A percentile compares a stretch with the other conserved stretches of the same genome.
Evolutionary conservation across 2,329 filamentous ascomycete genomes (phyloP).

Genomic region (Calonectria montana): DNA sequence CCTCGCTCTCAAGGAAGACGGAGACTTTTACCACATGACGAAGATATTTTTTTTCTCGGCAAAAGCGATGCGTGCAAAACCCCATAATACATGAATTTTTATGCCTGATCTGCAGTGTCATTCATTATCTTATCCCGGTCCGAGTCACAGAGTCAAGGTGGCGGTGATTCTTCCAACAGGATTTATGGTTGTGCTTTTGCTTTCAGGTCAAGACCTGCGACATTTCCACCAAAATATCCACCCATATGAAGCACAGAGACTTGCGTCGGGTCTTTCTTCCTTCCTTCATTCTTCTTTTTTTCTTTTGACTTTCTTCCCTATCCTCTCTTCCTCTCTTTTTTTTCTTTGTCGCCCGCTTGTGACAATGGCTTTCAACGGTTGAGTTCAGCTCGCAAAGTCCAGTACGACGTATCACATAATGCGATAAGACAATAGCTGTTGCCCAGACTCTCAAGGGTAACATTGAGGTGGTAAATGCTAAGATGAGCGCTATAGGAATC

Average conservation of each 20-base stretch:
- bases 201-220: neutral
- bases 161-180: neutral
- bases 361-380: neutral
- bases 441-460: neutral
- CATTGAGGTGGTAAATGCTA: neutral
- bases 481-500: neutral
- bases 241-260: neutral
- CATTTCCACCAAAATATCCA: neutral
- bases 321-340: neutral
- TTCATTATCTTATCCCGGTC: slow-evolving; percentile 4
- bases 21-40: slow-evolving; percentile 16
- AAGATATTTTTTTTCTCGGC: neutral
- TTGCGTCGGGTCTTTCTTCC: neutral
- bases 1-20: slow-evolving; percentile 14
- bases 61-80: slow-evolving; percentile 10
- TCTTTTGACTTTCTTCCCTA: neutral
- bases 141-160: slow-evolving; percentile 3
- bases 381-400: neutral
- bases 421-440: neutral
- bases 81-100: neutral
- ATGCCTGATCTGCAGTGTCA: slow-evolving; percentile 29
- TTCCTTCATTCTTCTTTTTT: neutral
- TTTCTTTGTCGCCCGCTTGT: neutral
- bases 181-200: neutral
- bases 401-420: neutral